Conservation (phyloP, 1,139 yeast genomes). For the Magnusiomyces suaveolens region DNA sequence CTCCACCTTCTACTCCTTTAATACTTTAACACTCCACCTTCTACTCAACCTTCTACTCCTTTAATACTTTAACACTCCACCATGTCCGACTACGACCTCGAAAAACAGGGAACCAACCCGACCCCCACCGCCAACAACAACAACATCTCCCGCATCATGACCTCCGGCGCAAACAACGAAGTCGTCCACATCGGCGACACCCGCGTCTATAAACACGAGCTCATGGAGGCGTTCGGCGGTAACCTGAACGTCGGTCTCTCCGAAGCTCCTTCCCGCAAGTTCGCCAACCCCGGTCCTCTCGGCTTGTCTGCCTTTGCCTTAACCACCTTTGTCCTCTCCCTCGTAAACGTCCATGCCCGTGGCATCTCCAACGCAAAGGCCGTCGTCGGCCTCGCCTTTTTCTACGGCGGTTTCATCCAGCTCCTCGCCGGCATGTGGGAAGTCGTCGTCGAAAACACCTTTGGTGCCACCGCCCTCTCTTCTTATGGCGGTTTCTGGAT, state of each 20-base stretch:
- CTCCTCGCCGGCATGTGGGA: conserved; percentile 67
- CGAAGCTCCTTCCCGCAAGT: conserved; percentile 54
- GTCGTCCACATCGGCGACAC: conserved; percentile 59
- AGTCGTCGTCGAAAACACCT: conserved; percentile 58
- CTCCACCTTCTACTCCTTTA: no score
- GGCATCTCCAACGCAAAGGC: conserved; percentile 43
- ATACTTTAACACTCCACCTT: no score
- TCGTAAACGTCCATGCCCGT: conserved; percentile 55
- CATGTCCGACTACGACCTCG: no score
- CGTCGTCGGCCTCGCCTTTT: conserved; percentile 60
- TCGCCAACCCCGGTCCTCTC: conserved; percentile 80
- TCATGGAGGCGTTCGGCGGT: conserved; percentile 59
- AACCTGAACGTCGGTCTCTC: conserved; percentile 50
- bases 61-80: no score
- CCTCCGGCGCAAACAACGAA: conserved; percentile 10
- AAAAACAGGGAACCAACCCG: no score
- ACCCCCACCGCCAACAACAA: not conserved
- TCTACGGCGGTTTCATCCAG: conserved; percentile 74
- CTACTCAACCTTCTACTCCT: no score
- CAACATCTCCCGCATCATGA: not conserved
- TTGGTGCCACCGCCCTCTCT: conserved; percentile 74
- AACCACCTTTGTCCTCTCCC: conserved; percentile 69
- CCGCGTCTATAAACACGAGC: conserved; percentile 49
- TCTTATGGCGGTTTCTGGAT: conserved; percentile 80
- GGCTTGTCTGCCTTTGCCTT: conserved; percentile 76